Conservation (phyloP, 805 yeast species). For the Blastobotrys mokoenaii region DNA sequence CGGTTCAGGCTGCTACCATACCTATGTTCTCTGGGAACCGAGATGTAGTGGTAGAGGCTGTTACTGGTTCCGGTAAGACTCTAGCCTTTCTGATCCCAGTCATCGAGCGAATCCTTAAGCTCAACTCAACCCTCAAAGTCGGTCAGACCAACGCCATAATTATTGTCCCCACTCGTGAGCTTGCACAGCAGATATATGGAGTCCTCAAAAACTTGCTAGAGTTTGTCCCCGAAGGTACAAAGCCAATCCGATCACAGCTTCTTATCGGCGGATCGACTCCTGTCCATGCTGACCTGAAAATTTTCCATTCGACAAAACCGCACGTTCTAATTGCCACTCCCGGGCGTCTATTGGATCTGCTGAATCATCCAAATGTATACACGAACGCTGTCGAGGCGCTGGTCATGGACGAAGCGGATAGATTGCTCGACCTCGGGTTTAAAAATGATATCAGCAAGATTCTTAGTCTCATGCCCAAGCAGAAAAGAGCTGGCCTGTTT, state of each 20-base stretch:
- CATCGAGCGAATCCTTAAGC: conserved; percentile 49
- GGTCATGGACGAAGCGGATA: conserved; percentile 89
- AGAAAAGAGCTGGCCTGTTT: conserved; percentile 86
- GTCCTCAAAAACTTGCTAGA: conserved; percentile 57
- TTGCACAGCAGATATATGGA: conserved; percentile 44
- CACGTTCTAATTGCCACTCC: conserved; percentile 87
- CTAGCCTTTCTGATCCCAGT: conserved; percentile 82
- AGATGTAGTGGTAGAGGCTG: conserved; percentile 95
- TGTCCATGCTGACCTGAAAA: conserved; percentile 58
- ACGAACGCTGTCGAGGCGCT: conserved; percentile 60
- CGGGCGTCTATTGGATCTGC: conserved; percentile 74
- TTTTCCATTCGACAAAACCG: conserved; percentile 47
- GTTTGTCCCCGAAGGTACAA: conserved; percentile 24
- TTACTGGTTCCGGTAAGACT: conserved; percentile 98
- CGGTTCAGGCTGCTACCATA: conserved; percentile 92
- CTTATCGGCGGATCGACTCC: conserved; percentile 33
- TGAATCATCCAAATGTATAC: conserved; percentile 47
- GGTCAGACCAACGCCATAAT: conserved; percentile 70
- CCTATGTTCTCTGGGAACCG: conserved; percentile 78
- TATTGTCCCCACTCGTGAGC: conserved; percentile 59
- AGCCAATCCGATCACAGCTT: conserved; percentile 26
- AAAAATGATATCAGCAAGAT: conserved; percentile 60
- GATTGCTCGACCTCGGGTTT: conserved; percentile 72
- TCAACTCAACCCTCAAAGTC: conserved; percentile 25
- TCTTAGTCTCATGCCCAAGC: conserved; percentile 68